A percentile compares a stretch with the other conserved stretches of the same genome.
Conservation (phyloP, 2,329 filamentous ascomycete species). For the Colletotrichum sp. region DNA sequence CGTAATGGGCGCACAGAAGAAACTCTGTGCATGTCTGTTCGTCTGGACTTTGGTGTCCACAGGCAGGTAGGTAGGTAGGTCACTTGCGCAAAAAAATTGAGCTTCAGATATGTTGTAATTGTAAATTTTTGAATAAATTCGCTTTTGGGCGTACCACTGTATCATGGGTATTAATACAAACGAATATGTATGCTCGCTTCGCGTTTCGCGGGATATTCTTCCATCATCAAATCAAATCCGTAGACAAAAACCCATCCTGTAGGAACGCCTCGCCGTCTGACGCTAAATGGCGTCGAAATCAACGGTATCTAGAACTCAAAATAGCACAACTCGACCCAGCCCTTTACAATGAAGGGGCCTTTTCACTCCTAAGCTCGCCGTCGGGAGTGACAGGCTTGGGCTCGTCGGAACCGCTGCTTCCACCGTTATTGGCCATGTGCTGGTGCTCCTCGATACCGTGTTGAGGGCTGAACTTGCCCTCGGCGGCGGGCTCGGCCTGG, state of each 20-base stretch:
- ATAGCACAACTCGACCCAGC: neutral
- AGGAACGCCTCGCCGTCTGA: slow-evolving; percentile 17
- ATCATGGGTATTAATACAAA: slow-evolving; percentile 20
- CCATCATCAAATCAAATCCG: neutral
- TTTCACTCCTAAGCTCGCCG: slow-evolving; percentile 17
- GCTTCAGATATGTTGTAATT: neutral
- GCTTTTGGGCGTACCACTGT: slow-evolving; percentile 8
- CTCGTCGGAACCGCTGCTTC: slow-evolving; percentile 17
- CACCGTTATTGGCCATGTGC: slow-evolving; percentile 34
- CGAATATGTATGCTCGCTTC: slow-evolving; percentile 9
- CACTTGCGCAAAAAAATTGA: neutral
- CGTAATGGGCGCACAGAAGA: neutral
- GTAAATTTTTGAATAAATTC: neutral
- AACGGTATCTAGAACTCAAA: slow-evolving; percentile 4
- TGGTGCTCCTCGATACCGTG: slow-evolving; percentile 75
- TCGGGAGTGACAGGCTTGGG: slow-evolving; percentile 13
- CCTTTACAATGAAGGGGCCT: slow-evolving; percentile 7
- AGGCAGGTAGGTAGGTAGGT: neutral
- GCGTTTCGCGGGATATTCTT: slow-evolving; percentile 19
- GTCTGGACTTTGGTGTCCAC: neutral
- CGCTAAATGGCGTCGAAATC: neutral
- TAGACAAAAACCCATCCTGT: slow-evolving; percentile 11
- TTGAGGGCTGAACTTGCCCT: slow-evolving; percentile 67
- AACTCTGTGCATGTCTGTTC: neutral
- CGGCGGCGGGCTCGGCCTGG: slow-evolving; percentile 65